Base-by-base conservation (phyloP, 23 red algal genomes). In the Cyanidiococcus yangmingshanensis region DNA sequence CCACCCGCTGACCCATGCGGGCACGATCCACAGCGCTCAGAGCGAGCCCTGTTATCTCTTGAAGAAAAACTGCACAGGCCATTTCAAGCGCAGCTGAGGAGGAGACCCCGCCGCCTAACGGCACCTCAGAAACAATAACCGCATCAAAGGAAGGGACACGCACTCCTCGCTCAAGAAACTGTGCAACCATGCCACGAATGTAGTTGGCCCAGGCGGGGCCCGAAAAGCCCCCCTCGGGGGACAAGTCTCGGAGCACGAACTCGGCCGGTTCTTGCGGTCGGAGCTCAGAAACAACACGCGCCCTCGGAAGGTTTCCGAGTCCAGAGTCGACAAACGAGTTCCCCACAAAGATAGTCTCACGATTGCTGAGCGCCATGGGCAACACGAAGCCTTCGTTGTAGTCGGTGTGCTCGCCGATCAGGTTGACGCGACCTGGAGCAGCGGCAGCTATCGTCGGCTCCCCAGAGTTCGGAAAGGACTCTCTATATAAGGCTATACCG, bases 301-400 rank as follows among this genome's bases (percentile, higher is more conserved):
- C 84, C 50, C 39, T 38, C n/a, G 57, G 37, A 1, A 75, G 68
- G 37, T 0, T 12, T 24, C 74, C 68, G 7, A 35, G 32, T 2
- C 21, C 21, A 3, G 21, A 30, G 68, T 86, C 94, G 1, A 83
- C 39, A 18, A 58, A 57, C 30, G 78, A 54, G 2, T 30, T 78
- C 0, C 87, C 92, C 24, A 98, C 88, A 2, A 98, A 41, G 26
- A 86, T 79, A 0, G 94, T 91, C n/a, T 81, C 58, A 59, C 79
- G 90, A n/a, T 83, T 83, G 25, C 89, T 77, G 17, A 98, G 40
- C 37, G 94, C 94, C 50, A 98, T 80, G 27, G 94, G 94, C 37
- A 98, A 86, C 34, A 98, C 94, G 74, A 91, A 98, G 26, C 94
- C 94, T 39, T 98, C 94, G 68, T 87, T 89, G 58, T 98, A 98